Conservation (phyloP, 1,139 yeast species). For the Saccharomyces uvarum region DNA sequence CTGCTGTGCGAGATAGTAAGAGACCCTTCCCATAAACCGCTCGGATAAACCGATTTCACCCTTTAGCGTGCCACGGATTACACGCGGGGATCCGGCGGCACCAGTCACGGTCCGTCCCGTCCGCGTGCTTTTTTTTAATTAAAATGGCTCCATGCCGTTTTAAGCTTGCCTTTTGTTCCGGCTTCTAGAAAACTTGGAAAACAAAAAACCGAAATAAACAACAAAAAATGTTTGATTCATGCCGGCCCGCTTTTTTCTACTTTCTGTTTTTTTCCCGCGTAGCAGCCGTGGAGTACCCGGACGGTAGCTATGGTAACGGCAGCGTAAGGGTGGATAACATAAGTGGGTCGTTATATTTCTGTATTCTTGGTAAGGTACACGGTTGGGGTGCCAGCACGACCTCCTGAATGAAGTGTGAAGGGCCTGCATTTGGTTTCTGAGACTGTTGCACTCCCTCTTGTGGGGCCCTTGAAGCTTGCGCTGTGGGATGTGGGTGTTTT, state of each 20-base stretch:
- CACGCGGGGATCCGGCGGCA: not conserved
- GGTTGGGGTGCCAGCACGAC: not conserved
- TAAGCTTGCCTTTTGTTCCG: not conserved
- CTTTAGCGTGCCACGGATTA: conserved; percentile 1
- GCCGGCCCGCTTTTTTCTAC: not conserved
- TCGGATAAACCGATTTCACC: not conserved
- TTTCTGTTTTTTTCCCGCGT: not conserved
- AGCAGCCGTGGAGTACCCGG: not conserved
- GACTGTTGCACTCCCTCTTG: not conserved
- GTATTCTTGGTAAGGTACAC: not conserved
- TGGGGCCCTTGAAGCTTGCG: not conserved
- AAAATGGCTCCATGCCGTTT: not conserved
- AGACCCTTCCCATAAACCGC: conserved; percentile 1
- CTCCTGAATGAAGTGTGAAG: not conserved
- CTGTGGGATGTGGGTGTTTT: not conserved
- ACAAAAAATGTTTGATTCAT: not conserved
- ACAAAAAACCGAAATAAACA: not conserved
- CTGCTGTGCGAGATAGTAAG: not conserved
- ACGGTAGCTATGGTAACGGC: not conserved
- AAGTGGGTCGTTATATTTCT: not conserved
- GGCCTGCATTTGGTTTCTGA: not conserved
- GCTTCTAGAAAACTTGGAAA: not conserved
- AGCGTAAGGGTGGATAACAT: not conserved
- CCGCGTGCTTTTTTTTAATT: not conserved
- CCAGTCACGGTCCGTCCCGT: not conserved